Base-by-base conservation (phyloP, 257 asterid species). In the Przewalskia tangutica region DNA sequence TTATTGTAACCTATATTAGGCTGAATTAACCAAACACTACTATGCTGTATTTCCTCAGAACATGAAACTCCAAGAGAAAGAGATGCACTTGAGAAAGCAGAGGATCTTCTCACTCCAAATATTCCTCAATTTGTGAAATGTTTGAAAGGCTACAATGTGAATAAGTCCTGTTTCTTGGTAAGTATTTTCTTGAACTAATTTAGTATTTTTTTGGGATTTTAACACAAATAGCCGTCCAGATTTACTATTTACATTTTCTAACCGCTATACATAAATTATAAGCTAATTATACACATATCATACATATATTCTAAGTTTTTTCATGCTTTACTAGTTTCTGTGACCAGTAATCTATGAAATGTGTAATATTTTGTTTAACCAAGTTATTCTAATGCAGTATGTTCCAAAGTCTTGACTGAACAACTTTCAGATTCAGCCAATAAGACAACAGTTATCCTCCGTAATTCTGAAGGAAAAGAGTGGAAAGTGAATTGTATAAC, bases 91-190 rank as follows among this genome's bases (percentile, higher is more conserved):
- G 54, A 23, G 38, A 77, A 46, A 3, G 13, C 8, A 3, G 48
- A 44, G 68, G 38, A 66, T 42, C 18, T 42, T 65, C 79, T 84
- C 59, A 13, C 17, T 27, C 17, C 80, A 56, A 6, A 77, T 8
- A 3, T 54, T 58, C 75, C 79, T 27, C 53, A 40, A 27, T 81
- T 81, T 48, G 82, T 71, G 56, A 64, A 14, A 23, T 18, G 4
- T 17, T 64, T 84, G 56, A 76, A 64, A 70, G 2, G 51, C 53
- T 81, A 84, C 79, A 81, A 84, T 38, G 80, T 84, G 16, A 8
- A 23, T 0, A 8, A 4, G 51, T 20, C 79, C 11, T 64, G 59
- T 66, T 9, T 58, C 27, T 0, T 81, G 84, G 87, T 81, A 60
- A 84, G 87, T 6, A 16, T 46, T 18, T 70, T 71, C 40, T 71